Base-by-base conservation (phyloP, 768 basidiomycete genomes). In the Terana coerulea region DNA sequence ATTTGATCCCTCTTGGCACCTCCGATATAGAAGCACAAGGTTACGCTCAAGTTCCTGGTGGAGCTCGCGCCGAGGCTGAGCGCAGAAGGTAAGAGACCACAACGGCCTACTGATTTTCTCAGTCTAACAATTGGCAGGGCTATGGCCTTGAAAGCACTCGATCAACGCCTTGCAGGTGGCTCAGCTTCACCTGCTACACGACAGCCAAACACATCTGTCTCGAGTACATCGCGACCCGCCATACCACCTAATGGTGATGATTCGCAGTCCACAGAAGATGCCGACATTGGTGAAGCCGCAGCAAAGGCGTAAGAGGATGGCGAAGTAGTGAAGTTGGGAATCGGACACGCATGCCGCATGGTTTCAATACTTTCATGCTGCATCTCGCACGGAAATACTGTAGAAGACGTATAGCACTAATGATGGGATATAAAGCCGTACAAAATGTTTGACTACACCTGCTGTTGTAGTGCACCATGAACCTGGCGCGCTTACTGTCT, bases 31-130 rank as follows among this genome's bases (percentile, higher is more conserved):
- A 94, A 64, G 75, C 77, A 53, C 89, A 83, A 12, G 72, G 72
- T 9, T 94, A 92, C 64, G 74, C 70, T 35, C 83, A 83, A 59
- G 75, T 89, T 41, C 92, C 94, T 30, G 94, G 91, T 12, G 88
- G 86, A 63, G 86, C 93, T 17, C 79, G 97, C 29, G 97, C 97
- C 19, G 97, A 99, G 70, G 97, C 97, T 17, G 97, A 99, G 72
- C 76, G 97, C 53, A 75, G 95, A 73, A 80, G 95, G 94, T 94
- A 55, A 51, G 81, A 52, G 62, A 22, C 56, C 48, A n/a, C 46
- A 21, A 5, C 49, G 49, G n/a, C 33, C 15, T 2, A 41, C 6
- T 24, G 29, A 11, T 50, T 5, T 11, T 14, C 49, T 9, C 58
- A 48, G 26, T 40, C 37, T 40, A 34, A 50, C 35, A 26, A 11